phyloP scores from a whole-genome alignment of 139 green algal genomes.

The Pedinophyceae sp. region DNA sequence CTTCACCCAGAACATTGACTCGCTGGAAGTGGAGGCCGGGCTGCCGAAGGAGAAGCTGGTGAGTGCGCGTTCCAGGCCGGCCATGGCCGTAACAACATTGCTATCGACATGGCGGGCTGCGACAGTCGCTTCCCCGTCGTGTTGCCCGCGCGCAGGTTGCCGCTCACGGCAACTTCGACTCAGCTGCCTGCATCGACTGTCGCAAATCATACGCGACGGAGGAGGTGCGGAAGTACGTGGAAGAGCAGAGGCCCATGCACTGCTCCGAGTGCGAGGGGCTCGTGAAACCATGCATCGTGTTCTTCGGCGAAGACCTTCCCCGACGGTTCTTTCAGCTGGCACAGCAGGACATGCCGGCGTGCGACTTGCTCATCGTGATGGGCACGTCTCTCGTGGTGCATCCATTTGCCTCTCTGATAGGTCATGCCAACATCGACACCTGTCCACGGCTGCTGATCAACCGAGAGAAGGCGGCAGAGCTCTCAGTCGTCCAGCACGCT shows the following conservation, averaged over 20 bases:
- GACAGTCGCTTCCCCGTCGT: no score
- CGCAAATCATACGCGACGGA: neutral
- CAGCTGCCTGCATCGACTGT: constrained; percentile 14
- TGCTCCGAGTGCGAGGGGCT: constrained; percentile 36
- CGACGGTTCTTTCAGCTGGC: constrained; percentile 33
- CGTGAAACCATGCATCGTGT: constrained; percentile 78
- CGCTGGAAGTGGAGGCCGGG: constrained; percentile 22
- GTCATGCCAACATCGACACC: constrained; percentile 11
- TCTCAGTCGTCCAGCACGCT: neutral
- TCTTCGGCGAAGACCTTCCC: constrained; percentile 73
- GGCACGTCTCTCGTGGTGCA: constrained; percentile 56
- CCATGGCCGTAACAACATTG: no score
- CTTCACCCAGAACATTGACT: constrained; percentile 31
- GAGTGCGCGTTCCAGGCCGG: no score
- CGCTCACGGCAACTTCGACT: constrained; percentile 80
- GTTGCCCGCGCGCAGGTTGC: constrained; percentile 39
- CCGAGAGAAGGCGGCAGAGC: constrained; percentile 42
- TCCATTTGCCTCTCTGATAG: constrained; percentile 43
- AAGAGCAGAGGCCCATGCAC: neutral
- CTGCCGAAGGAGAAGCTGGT: no score
- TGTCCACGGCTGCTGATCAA: constrained; percentile 63
- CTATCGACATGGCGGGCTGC: no score
- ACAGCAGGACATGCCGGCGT: constrained; percentile 22
- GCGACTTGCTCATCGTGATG: constrained; percentile 73
- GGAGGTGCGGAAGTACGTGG: neutral